A percentile compares a stretch with the other conserved stretches of the same genome.
These are phyloP conservation scores for Chlamydomonas incerta DNA, from an alignment of 139 green algal species.

Conservation along the genomic window DNA sequence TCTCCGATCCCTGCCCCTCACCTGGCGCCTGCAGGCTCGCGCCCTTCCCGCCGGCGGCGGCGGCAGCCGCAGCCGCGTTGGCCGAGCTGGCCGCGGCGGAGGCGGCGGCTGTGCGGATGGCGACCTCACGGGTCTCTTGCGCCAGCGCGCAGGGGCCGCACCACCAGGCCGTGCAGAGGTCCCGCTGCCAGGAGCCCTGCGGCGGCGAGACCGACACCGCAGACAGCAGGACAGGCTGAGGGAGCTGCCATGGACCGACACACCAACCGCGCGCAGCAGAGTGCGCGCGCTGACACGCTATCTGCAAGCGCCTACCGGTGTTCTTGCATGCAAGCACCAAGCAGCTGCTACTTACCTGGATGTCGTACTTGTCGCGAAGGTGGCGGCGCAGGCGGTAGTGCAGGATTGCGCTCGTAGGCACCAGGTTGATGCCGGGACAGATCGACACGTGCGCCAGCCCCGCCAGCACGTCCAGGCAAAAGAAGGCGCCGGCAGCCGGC, in stretches of 20 bases:
- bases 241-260: background rate
- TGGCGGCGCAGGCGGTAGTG: background rate
- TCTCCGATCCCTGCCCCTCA: background rate
- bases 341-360: slow-evolving; percentile 10
- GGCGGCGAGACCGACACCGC: background rate
- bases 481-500: background rate
- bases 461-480: background rate
- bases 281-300: background rate
- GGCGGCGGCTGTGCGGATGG: background rate
- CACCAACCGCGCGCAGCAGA: background rate
- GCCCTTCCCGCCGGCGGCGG: background rate
- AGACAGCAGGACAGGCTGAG: background rate
- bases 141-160: slow-evolving; percentile 36
- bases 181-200: slow-evolving; percentile 6
- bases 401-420: slow-evolving; percentile 19
- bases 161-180: slow-evolving; percentile 34
- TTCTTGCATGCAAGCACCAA: no score
- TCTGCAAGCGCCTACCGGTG: background rate
- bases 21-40: background rate
- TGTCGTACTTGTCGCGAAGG: slow-evolving; percentile 29
- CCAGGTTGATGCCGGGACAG: background rate
- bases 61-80: no score
- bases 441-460: background rate
- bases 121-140: slow-evolving; percentile 25
- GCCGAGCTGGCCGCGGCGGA: no score